Evolutionary conservation across 129 eudicot species (phyloP).

Genomic region (Helianthus tuberosus): DNA sequence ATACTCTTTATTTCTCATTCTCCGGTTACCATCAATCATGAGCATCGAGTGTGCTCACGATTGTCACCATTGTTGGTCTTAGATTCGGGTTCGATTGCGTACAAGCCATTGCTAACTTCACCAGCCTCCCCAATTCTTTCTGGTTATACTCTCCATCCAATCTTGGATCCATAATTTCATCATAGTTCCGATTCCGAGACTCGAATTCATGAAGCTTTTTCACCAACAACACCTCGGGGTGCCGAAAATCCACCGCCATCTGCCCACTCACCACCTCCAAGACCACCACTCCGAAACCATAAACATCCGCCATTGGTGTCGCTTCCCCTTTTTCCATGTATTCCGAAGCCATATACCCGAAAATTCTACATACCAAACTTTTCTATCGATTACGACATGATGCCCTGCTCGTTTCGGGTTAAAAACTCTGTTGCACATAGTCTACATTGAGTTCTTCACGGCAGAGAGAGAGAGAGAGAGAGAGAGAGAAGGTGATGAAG

Average conservation of each 20-base stretch:
- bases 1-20: constrained; percentile 45
- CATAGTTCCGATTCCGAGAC: constrained; percentile 39
- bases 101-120: constrained; percentile 78
- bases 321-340: constrained; percentile 79
- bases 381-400: constrained; percentile 45
- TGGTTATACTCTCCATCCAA: constrained; percentile 62
- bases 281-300: constrained; percentile 87
- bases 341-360: constrained; percentile 92
- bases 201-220: constrained; percentile 54
- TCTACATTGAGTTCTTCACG: no score
- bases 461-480: no score
- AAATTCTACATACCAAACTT: constrained; percentile 70
- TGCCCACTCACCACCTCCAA: constrained; percentile 81
- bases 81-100: constrained; percentile 66
- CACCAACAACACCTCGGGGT: constrained; percentile 59
- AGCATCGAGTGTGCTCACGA: constrained; percentile 81
- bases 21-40: constrained; percentile 49
- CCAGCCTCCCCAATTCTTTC: constrained; percentile 59
- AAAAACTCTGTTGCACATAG: constrained; percentile 87
- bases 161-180: constrained; percentile 64
- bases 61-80: constrained; percentile 75
- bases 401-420: constrained; percentile 66
- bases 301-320: constrained; percentile 78
- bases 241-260: constrained; percentile 81
- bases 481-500: no score